These are phyloP conservation scores for Penicillium janthinellum DNA, from an alignment of 2,329 filamentous ascomycete species.

Conservation along the genomic window DNA sequence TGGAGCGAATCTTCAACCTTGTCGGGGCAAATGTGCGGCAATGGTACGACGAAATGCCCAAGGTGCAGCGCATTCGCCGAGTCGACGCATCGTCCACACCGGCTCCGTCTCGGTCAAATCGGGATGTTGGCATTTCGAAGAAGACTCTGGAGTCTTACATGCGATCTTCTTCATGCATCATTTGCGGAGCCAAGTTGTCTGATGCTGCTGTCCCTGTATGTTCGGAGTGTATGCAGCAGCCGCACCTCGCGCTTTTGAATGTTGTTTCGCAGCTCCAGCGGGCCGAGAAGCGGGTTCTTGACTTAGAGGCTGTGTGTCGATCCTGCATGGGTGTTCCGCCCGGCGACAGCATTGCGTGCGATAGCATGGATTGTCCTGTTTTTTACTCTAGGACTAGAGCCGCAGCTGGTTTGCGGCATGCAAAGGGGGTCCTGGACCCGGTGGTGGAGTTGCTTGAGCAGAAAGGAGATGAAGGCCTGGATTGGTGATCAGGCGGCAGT, in stretches of 20 bases:
- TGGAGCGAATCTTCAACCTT: constrained; percentile 95
- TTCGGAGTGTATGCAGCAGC: constrained; percentile 37
- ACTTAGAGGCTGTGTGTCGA: constrained; percentile 73
- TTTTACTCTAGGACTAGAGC: constrained; percentile 65
- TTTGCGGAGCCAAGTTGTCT: constrained; percentile 66
- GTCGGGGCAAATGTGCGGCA: constrained; percentile 85
- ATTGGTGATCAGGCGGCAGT: constrained; percentile 36
- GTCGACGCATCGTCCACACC: constrained; percentile 49
- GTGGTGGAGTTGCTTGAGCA: constrained; percentile 41
- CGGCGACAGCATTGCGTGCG: constrained; percentile 78
- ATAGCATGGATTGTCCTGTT: constrained; percentile 88
- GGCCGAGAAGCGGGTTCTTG: constrained; percentile 64
- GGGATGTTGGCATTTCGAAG: constrained; percentile 44
- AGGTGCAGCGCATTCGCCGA: constrained; percentile 73
- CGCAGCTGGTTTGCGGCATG: constrained; percentile 40
- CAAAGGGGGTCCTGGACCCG: constrained; percentile 39
- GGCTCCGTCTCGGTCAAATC: constrained; percentile 28
- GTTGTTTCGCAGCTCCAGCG: constrained; percentile 64
- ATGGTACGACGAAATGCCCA: constrained; percentile 98
- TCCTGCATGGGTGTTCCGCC: constrained; percentile 75
- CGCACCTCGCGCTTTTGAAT: constrained; percentile 62
- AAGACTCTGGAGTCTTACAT: constrained; percentile 95
- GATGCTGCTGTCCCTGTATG: constrained; percentile 49
- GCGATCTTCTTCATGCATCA: constrained; percentile 74
- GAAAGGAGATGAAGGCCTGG: constrained; percentile 35